Percentiles rank a stretch among this genome's conserved stretches.
Evolutionary conservation across 164 flowering plant genomes (phyloP).

Genomic region (Magnolia sinica): DNA sequence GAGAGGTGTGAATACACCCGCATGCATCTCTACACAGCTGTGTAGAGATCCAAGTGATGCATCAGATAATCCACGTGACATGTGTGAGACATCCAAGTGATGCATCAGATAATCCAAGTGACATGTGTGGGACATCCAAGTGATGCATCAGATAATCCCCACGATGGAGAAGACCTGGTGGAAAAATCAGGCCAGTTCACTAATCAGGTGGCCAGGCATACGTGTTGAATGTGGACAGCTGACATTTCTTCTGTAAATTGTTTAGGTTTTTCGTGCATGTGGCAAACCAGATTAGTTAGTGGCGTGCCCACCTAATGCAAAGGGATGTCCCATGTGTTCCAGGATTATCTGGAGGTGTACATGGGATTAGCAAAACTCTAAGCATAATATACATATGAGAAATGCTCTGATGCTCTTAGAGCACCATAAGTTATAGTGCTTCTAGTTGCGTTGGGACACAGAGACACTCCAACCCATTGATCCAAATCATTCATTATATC

Average conservation of each 20-base stretch:
- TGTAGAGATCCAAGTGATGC: too few relatives aligned
- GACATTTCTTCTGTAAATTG: neutral
- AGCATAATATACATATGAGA: too few relatives aligned
- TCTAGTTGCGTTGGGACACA: too few relatives aligned
- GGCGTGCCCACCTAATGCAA: neutral
- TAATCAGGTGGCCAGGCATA: neutral
- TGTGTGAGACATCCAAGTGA: neutral
- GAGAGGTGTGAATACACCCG: neutral
- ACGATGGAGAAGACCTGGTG: neutral
- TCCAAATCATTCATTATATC: too few relatives aligned
- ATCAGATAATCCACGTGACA: neutral
- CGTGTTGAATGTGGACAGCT: neutral
- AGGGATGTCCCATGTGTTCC: neutral
- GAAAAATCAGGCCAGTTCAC: neutral
- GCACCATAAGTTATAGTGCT: too few relatives aligned
- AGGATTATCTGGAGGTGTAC: neutral
- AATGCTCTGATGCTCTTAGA: too few relatives aligned
- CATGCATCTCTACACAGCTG: neutral
- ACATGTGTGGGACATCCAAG: neutral
- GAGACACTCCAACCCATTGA: too few relatives aligned
- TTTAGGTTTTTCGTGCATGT: neutral
- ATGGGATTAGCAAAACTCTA: neutral
- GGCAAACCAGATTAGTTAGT: neutral
- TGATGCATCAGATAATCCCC: neutral
- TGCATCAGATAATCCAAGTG: neutral